Conservation (phyloP, 768 basidiomycete species). For the Auriscalpium vulgare region DNA sequence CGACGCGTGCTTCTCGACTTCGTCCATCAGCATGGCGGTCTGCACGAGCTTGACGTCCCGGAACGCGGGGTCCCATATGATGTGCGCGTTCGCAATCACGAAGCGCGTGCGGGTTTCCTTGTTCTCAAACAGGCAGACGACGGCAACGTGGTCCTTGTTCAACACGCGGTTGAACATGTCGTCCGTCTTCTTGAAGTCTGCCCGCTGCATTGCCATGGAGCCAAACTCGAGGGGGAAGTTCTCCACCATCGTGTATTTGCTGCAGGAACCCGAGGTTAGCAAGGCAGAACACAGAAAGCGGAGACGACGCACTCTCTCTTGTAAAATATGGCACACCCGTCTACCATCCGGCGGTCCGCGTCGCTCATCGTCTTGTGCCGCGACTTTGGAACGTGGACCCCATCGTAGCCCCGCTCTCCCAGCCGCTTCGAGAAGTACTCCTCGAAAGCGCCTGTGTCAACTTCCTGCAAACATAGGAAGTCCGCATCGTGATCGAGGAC, state of each 20-base stretch:
- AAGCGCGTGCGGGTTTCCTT: conserved; percentile 79
- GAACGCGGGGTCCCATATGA: conserved; percentile 89
- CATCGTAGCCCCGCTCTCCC: conserved; percentile 73
- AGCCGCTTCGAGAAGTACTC: conserved; percentile 80
- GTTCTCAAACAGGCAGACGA: conserved; percentile 82
- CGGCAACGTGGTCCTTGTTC: conserved; percentile 89
- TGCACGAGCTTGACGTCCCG: conserved; percentile 98
- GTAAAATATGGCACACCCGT: conserved; percentile 96
- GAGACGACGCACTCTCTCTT: conserved; percentile 67
- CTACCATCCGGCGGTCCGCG: conserved; percentile 78
- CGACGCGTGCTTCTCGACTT: conserved; percentile 82
- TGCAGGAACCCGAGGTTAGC: background rate
- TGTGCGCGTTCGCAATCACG: conserved; percentile 85
- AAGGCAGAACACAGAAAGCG: background rate
- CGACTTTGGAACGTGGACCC: conserved; percentile 87
- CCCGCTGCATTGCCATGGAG: conserved; percentile 83
- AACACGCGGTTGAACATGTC: conserved; percentile 99
- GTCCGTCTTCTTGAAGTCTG: conserved; percentile 94
- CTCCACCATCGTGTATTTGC: conserved; percentile 87
- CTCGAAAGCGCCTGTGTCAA: conserved; percentile 87
- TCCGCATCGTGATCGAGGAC: conserved; percentile 76
- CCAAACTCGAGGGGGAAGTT: conserved; percentile 92
- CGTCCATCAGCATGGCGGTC: conserved; percentile 84
- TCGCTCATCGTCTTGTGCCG: conserved; percentile 90
- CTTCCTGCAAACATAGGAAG: conserved; percentile 92